Base-by-base conservation (phyloP, 192 early-diverging fungal genomes). In the Gorgonomyces haynaldii region DNA sequence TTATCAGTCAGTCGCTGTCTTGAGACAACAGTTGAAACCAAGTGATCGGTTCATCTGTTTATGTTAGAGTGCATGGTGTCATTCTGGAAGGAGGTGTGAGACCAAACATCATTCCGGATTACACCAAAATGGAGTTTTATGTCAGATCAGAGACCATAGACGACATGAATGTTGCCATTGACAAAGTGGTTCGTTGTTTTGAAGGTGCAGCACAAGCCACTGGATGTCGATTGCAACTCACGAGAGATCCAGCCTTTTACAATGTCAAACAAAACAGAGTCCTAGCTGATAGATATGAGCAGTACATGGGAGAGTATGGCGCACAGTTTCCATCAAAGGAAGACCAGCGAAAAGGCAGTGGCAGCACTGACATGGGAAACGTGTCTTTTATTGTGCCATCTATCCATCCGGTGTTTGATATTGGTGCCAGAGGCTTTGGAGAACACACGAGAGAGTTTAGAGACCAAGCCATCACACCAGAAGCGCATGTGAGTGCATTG, bases 291-390 rank as follows among this genome's bases (percentile, higher is more conserved):
- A 26, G 36, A 15, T 68, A 56, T 42, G 47, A 61, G 37, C 16
- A 36, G 6, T 36, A 59, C 21, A 57, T 64, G 52, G 13, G 40
- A 21, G 34, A 19, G 12, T 24, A 23, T 19, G 60, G 59, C 16
- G 59, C 42, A 24, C 2, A 13, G 10, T 60, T 67, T 40, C 37
- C 55, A 4, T 34, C 23, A 13, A 31, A 42, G 26, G 36, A 53
- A 15, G 45, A 57, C 24, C 22, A n/a, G 28, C 40, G 50, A 13
- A 52, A 47, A 32, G 29, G 37, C 56, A n/a, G 53, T 45, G 84
- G 76, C 0, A 70, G 69, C 4, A 81, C 84, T 2, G 84, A 85
- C 57, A 78, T 84, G 64, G 84, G 83, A 24, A 85, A 86, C 38
- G 64, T 85, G 26, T 73, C 74, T n/a, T 70, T 81, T 16, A 55